phyloP scores from a whole-genome alignment of 2,329 filamentous ascomycete genomes.

The Pochonia chlamydosporia region DNA sequence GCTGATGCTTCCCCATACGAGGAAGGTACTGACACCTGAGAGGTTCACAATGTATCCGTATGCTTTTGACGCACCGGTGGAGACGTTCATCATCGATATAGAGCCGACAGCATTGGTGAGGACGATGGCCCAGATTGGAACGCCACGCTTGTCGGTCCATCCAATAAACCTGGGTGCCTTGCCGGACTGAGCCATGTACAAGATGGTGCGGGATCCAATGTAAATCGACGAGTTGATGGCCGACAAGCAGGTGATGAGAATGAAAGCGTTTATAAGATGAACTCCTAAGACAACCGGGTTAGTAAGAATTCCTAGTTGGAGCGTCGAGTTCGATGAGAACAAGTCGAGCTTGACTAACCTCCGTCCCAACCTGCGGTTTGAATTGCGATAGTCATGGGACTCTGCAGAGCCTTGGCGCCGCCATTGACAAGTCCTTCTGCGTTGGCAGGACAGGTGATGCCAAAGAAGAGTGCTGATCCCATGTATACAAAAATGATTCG shows the following conservation, averaged over 20 bases:
- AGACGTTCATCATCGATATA: slow-evolving; percentile 70
- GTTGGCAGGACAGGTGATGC: slow-evolving; percentile 67
- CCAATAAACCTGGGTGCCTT: slow-evolving; percentile 67
- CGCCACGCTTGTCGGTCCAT: slow-evolving; percentile 59
- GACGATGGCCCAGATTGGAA: slow-evolving; percentile 55
- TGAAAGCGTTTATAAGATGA: slow-evolving; percentile 73
- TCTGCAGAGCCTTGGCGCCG: slow-evolving; percentile 58
- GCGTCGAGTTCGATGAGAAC: not conserved
- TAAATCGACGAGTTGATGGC: slow-evolving; percentile 74
- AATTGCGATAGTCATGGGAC: slow-evolving; percentile 68
- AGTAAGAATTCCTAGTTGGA: not conserved
- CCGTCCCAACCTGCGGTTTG: slow-evolving; percentile 68
- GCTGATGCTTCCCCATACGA: slow-evolving; percentile 66
- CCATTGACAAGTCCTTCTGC: slow-evolving; percentile 57
- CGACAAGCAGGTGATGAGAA: slow-evolving; percentile 65
- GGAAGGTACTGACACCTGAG: slow-evolving; percentile 63
- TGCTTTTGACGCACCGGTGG: slow-evolving; percentile 57
- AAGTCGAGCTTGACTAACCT: slow-evolving; percentile 29
- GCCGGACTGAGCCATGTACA: slow-evolving; percentile 69
- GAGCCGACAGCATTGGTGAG: slow-evolving; percentile 66
- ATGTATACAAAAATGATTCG: slow-evolving; percentile 60
- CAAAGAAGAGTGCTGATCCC: slow-evolving; percentile 68
- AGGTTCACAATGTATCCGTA: slow-evolving; percentile 68
- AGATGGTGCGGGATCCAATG: slow-evolving; percentile 66
- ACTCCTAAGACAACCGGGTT: slow-evolving; percentile 31